Percentiles rank a stretch among this genome's conserved stretches.
phyloP scores from a whole-genome alignment of 805 yeast species.

The Cyberlindnera lachancei region DNA sequence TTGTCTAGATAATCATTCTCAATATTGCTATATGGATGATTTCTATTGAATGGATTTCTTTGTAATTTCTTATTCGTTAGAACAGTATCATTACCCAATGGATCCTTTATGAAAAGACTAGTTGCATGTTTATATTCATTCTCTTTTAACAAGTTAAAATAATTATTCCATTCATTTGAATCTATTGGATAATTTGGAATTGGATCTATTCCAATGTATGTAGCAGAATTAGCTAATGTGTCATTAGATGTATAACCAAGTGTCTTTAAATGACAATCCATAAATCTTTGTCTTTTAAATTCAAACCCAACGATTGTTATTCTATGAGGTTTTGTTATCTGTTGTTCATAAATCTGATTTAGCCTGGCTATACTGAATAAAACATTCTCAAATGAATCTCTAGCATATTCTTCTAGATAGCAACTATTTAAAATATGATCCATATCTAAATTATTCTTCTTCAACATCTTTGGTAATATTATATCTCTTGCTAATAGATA shows the following conservation, averaged over 20 bases:
- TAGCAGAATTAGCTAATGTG: slow-evolving; percentile 27
- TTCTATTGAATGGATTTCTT: slow-evolving; percentile 51
- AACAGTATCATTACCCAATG: slow-evolving; percentile 44
- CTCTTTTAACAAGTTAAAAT: slow-evolving; percentile 38
- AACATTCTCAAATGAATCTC: slow-evolving; percentile 77
- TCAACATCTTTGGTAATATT: slow-evolving; percentile 2
- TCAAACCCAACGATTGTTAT: slow-evolving; percentile 67
- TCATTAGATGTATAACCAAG: slow-evolving; percentile 42
- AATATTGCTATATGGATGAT: slow-evolving; percentile 39
- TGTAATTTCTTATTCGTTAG: slow-evolving; percentile 38
- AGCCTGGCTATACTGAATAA: slow-evolving; percentile 51
- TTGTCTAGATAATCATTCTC: no score
- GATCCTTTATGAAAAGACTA: slow-evolving; percentile 43
- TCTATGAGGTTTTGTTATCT: slow-evolving; percentile 41
- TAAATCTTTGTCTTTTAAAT: slow-evolving; percentile 58
- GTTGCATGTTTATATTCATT: slow-evolving; percentile 51
- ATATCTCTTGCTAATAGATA: slow-evolving; percentile 34
- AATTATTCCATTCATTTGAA: slow-evolving; percentile 24
- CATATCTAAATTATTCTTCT: no score
- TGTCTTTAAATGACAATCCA: slow-evolving; percentile 46
- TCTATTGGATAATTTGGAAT: slow-evolving; percentile 28
- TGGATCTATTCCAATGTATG: slow-evolving; percentile 60
- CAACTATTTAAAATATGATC: slow-evolving; percentile 19
- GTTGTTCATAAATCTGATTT: slow-evolving; percentile 35
- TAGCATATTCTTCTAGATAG: slow-evolving; percentile 59